Evolutionary conservation across 2,329 filamentous ascomycete genomes (phyloP).

Genomic region (Cladosporium austrohemisphaericum): DNA sequence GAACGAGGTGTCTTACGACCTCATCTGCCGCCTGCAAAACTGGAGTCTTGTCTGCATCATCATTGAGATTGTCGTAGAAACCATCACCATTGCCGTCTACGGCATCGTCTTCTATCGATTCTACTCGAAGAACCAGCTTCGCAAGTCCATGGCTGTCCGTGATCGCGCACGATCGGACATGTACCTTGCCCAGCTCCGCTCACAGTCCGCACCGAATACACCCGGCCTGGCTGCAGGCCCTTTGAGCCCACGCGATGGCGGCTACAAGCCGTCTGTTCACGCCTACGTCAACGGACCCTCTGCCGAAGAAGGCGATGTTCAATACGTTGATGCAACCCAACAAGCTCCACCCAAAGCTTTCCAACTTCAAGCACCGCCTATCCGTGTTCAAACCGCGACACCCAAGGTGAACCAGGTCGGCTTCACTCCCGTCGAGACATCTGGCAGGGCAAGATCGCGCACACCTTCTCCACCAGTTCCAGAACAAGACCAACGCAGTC

Average conservation of each 20-base stretch:
- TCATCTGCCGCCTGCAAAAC: conserved; percentile 90
- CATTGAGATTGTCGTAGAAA: conserved; percentile 91
- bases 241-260: conserved; percentile 58
- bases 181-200: conserved; percentile 67
- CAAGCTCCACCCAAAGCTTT: conserved; percentile 57
- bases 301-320: conserved; percentile 46
- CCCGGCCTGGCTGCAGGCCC: conserved; percentile 66
- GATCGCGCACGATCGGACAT: conserved; percentile 92
- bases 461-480: conserved; percentile 23
- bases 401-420: conserved; percentile 63
- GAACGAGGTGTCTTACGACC: conserved; percentile 78
- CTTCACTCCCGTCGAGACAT: conserved; percentile 51
- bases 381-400: conserved; percentile 72
- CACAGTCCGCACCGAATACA: conserved; percentile 91
- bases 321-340: conserved; percentile 57
- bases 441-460: conserved; percentile 19
- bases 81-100: conserved; percentile 89
- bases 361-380: conserved; percentile 79
- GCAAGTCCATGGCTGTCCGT: conserved; percentile 93
- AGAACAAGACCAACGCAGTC: conserved; percentile 37
- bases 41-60: conserved; percentile 96
- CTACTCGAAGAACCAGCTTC: conserved; percentile 91
- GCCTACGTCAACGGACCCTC: conserved; percentile 38
- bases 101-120: conserved; percentile 94
- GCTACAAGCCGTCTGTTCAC: conserved; percentile 42